These are phyloP conservation scores for Penicillium canescens DNA, from an alignment of 495 filamentous ascomycete genomes.

Conservation along the genomic window DNA sequence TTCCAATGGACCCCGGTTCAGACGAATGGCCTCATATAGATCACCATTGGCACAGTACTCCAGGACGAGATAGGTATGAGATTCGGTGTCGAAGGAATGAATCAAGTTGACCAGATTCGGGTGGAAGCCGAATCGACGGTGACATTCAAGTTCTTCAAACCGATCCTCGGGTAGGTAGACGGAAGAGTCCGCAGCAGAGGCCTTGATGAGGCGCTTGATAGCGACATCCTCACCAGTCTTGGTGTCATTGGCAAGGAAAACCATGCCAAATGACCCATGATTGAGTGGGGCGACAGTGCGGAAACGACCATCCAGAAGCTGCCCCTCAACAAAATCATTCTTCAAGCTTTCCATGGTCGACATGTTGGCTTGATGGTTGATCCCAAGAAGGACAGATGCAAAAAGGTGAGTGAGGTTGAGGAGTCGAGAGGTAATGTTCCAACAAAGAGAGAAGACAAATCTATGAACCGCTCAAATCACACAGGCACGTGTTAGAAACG, in stretches of 20 bases:
- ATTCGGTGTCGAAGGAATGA: conserved; percentile 86
- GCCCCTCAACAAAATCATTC: conserved; percentile 69
- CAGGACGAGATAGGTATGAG: conserved; percentile 87
- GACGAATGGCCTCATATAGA: conserved; percentile 94
- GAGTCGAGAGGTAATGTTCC: conserved; percentile 12
- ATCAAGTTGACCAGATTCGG: conserved; percentile 93
- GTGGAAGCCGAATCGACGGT: conserved; percentile 74
- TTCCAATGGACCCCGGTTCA: conserved; percentile 81
- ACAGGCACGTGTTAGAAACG: conserved; percentile 38
- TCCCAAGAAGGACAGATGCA: conserved; percentile 37
- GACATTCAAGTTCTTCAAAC: conserved; percentile 85
- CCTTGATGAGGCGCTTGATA: conserved; percentile 90
- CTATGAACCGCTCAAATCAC: conserved; percentile 31
- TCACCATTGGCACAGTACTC: conserved; percentile 97
- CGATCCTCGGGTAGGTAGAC: conserved; percentile 69
- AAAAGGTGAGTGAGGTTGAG: conserved; percentile 9
- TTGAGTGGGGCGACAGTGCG: conserved; percentile 91
- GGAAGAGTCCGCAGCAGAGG: conserved; percentile 52
- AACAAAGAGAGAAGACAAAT: conserved; percentile 24
- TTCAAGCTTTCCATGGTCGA: conserved; percentile 76
- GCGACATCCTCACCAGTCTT: conserved; percentile 77
- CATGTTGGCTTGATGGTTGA: conserved; percentile 32
- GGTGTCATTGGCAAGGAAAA: conserved; percentile 85
- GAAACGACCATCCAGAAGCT: conserved; percentile 82
- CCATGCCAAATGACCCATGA: conserved; percentile 97